phyloP scores from a whole-genome alignment of 83 land plant genomes.

The Isoetes engelmannii region DNA sequence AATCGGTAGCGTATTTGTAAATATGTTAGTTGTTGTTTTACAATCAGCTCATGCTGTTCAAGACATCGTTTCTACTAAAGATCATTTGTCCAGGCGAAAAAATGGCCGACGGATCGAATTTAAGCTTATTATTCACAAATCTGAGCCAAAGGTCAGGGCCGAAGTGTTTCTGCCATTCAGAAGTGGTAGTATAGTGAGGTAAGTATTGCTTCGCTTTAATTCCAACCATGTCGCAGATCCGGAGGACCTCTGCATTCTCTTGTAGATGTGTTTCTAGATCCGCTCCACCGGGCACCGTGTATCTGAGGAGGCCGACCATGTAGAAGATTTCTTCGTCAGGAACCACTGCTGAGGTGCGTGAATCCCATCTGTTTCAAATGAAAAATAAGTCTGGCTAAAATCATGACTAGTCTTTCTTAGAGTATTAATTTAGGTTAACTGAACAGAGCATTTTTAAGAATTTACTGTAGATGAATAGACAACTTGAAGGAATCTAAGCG shows the following conservation, averaged over 20 bases:
- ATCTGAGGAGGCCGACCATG: constrained; percentile 23
- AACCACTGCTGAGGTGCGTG: constrained; percentile 15
- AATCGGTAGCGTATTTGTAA: too few species aligned
- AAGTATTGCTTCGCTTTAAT: constrained; percentile 24
- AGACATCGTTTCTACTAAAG: neutral
- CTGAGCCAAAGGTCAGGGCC: constrained; percentile 18
- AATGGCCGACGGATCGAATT: constrained; percentile 19
- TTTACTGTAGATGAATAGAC: too few species aligned
- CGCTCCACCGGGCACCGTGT: constrained; percentile 3
- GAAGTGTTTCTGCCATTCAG: constrained; percentile 27
- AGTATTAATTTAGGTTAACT: too few species aligned
- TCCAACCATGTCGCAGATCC: neutral
- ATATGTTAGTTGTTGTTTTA: too few species aligned
- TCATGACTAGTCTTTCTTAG: too few species aligned
- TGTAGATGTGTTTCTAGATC: constrained; percentile 8
- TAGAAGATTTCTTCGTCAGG: constrained; percentile 29
- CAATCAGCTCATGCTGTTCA: too few species aligned
- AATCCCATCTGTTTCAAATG: constrained; percentile 23
- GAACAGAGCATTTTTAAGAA: too few species aligned
- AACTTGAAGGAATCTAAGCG: too few species aligned
- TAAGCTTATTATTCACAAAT: constrained; percentile 14
- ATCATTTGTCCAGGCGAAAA: constrained; percentile 25
- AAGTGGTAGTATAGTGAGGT: constrained; percentile 10
- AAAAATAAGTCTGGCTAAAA: neutral
- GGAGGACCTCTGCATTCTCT: constrained; percentile 16